phyloP scores from a whole-genome alignment of 83 land plant species.

The Thuja plicata region DNA sequence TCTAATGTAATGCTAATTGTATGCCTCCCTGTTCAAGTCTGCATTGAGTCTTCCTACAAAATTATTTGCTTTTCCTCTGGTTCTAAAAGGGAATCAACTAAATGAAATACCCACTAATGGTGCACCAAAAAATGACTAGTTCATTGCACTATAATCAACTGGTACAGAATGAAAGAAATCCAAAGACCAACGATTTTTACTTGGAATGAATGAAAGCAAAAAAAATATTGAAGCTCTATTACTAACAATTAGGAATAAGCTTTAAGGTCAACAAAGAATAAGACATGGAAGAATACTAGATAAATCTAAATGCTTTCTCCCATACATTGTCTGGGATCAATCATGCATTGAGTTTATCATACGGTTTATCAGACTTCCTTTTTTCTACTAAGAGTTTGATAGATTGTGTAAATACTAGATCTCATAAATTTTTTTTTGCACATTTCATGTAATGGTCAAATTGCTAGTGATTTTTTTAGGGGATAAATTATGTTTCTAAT shows the following conservation, averaged over 20 bases:
- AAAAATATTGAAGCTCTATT: not conserved
- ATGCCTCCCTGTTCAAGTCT: too few relatives aligned
- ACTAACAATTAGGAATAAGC: not conserved
- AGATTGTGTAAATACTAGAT: not conserved
- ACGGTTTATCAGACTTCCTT: too few relatives aligned
- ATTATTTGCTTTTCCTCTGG: not conserved
- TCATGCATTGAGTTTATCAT: too few relatives aligned
- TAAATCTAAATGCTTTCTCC: not conserved
- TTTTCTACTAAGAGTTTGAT: not conserved
- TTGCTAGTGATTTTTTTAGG: too few relatives aligned
- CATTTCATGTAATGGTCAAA: too few relatives aligned
- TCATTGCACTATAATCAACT: too few relatives aligned
- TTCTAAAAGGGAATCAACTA: not conserved
- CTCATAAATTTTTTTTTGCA: too few relatives aligned
- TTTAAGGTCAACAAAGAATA: not conserved
- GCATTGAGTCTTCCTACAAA: not conserved
- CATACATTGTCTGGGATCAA: too few relatives aligned
- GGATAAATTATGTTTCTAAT: too few relatives aligned
- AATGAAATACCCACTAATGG: not conserved
- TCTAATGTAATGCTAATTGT: not conserved
- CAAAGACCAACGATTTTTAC: too few relatives aligned
- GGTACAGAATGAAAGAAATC: too few relatives aligned
- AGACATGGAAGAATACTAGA: too few relatives aligned
- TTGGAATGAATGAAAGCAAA: not conserved
- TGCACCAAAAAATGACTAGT: not conserved